phyloP scores from a whole-genome alignment of 2,329 filamentous ascomycete species.

The Phoma sp. region DNA sequence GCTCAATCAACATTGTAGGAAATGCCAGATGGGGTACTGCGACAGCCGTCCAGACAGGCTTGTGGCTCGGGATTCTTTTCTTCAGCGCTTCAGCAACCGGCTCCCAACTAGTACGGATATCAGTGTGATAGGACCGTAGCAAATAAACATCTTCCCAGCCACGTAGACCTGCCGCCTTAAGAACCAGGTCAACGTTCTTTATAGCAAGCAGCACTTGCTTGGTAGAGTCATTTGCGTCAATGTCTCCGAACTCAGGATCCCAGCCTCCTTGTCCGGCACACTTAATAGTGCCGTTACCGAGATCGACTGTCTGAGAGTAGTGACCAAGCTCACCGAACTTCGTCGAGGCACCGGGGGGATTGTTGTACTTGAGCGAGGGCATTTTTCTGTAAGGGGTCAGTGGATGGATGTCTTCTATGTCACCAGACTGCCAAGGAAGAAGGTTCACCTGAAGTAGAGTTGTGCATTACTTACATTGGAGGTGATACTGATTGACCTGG shows the following conservation, averaged over 20 bases:
- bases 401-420: no score
- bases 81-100: neutral
- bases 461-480: no score
- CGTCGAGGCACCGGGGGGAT: neutral
- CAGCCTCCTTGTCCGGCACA: slow-evolving; percentile 8
- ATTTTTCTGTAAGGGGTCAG: neutral
- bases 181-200: slow-evolving; percentile 2
- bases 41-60: slow-evolving; percentile 1
- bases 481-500: no score
- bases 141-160: slow-evolving; percentile 11
- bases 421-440: no score
- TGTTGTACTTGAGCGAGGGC: slow-evolving; percentile 1
- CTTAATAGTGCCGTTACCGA: slow-evolving; percentile 2
- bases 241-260: neutral
- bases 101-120: neutral
- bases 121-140: neutral
- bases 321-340: neutral
- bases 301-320: slow-evolving; percentile 2
- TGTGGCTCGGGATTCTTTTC: neutral
- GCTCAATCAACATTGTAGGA: neutral
- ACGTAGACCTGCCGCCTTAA: neutral
- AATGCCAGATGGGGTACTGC: neutral
- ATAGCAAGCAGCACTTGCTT: neutral
- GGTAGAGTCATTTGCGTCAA: neutral
- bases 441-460: no score